Conservation (phyloP, 129 eudicot genomes). For the Escallonia herrerae region DNA sequence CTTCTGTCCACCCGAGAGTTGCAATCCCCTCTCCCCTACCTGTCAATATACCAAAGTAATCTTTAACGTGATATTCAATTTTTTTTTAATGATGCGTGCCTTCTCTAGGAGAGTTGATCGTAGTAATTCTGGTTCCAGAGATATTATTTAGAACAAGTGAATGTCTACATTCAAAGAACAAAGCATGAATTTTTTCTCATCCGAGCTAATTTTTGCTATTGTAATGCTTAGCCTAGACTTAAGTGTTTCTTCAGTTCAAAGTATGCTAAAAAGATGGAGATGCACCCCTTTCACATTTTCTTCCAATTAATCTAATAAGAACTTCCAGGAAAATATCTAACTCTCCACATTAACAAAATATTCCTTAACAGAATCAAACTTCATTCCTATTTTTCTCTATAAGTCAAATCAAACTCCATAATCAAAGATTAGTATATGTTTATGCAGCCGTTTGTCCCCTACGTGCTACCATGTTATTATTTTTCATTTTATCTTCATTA, state of each 20-base stretch:
- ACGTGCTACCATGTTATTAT: neutral
- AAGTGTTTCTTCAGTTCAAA: neutral
- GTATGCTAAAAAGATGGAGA: neutral
- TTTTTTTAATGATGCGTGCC: too few relatives aligned
- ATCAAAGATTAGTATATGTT: neutral
- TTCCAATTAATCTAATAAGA: too few relatives aligned
- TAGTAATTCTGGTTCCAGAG: neutral
- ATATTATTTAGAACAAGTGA: neutral
- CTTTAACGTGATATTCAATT: too few relatives aligned
- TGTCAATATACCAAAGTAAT: slow-evolving; percentile 11
- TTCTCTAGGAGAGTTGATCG: neutral
- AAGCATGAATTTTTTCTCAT: neutral
- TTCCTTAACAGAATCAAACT: neutral
- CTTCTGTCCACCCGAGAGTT: slow-evolving; percentile 95
- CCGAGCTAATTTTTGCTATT: neutral
- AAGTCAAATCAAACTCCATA: too few relatives aligned
- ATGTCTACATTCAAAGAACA: neutral
- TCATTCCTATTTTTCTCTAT: too few relatives aligned
- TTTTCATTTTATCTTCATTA: neutral
- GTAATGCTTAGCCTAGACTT: neutral
- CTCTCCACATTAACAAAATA: neutral
- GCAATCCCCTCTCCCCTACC: slow-evolving; percentile 98
- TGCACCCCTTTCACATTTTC: neutral
- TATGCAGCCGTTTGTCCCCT: neutral
- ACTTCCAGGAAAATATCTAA: too few relatives aligned